Conservation (phyloP, 2,329 filamentous ascomycete genomes). For the Talaromyces sp. region DNA sequence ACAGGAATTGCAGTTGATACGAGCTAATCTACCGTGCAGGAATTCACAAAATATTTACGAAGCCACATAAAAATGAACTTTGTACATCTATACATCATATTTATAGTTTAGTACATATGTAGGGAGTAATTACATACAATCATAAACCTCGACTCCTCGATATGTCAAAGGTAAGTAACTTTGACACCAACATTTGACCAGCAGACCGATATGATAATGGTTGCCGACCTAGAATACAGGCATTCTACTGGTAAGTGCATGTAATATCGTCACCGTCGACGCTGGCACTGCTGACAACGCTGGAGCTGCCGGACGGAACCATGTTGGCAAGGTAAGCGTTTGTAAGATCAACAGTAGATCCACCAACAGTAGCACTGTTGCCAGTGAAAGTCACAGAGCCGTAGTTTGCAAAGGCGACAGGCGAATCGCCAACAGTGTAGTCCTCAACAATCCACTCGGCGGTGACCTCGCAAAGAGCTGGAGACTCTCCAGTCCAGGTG, state of each 20-base stretch:
- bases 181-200: no score
- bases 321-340: constrained; percentile 4
- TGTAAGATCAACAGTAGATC: background rate
- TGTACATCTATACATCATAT: no score
- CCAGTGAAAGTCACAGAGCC: constrained; percentile 8
- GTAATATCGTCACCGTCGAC: constrained; percentile 4
- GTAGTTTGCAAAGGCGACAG: constrained; percentile 10
- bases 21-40: no score
- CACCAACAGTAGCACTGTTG: constrained; percentile 6
- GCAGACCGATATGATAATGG: no score
- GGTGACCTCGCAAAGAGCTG: constrained; percentile 6
- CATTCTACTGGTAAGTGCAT: constrained; percentile 1
- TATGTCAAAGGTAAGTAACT: no score
- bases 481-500: constrained; percentile 4
- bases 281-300: constrained; percentile 2
- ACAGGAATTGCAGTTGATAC: no score
- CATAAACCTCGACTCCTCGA: no score
- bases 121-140: no score
- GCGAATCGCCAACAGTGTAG: constrained; percentile 1
- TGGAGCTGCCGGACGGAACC: constrained; percentile 1
- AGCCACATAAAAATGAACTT: no score
- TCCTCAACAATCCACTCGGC: constrained; percentile 11
- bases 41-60: no score
- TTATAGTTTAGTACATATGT: no score
- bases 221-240: no score